These are phyloP conservation scores for Nakataea oryzae DNA, from an alignment of 2,329 filamentous ascomycete species.

Conservation along the genomic window DNA sequence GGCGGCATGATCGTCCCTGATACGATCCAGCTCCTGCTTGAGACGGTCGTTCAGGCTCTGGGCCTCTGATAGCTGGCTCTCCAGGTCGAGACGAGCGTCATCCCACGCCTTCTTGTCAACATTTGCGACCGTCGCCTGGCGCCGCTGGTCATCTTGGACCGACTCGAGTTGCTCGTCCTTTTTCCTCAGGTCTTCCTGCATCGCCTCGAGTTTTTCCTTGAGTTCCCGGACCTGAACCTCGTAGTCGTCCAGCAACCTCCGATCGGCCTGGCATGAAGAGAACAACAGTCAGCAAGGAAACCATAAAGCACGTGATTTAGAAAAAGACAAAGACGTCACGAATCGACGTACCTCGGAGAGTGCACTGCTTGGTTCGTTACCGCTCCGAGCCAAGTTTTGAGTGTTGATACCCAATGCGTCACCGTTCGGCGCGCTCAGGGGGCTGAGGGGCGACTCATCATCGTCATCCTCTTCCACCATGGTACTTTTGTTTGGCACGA, in stretches of 20 bases:
- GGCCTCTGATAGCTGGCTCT: slow-evolving; percentile 63
- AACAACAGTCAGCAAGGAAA: neutral
- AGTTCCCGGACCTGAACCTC: slow-evolving; percentile 67
- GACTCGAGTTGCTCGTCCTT: slow-evolving; percentile 62
- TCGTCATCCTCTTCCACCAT: slow-evolving; percentile 95
- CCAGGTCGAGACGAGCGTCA: slow-evolving; percentile 54
- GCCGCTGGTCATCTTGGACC: slow-evolving; percentile 48
- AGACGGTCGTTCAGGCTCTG: slow-evolving; percentile 71
- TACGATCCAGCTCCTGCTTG: slow-evolving; percentile 65
- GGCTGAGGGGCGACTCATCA: slow-evolving; percentile 16
- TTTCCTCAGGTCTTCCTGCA: slow-evolving; percentile 60
- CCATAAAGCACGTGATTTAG: neutral
- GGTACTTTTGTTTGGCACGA: slow-evolving; percentile 94
- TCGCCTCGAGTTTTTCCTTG: slow-evolving; percentile 58
- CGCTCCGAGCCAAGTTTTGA: neutral
- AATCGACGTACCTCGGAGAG: slow-evolving; percentile 1
- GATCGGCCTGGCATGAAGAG: slow-evolving; percentile 5
- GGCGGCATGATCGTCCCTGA: slow-evolving; percentile 57
- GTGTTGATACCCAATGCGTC: neutral
- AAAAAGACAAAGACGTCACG: neutral
- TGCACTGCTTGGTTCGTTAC: neutral
- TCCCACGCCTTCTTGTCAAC: slow-evolving; percentile 63
- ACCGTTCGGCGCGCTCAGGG: slow-evolving; percentile 24
- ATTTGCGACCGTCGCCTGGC: slow-evolving; percentile 37
- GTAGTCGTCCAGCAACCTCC: slow-evolving; percentile 65